Evolutionary conservation across 352 stramenopile genomes (phyloP).

Genomic region (Pythium grandisporangium): DNA sequence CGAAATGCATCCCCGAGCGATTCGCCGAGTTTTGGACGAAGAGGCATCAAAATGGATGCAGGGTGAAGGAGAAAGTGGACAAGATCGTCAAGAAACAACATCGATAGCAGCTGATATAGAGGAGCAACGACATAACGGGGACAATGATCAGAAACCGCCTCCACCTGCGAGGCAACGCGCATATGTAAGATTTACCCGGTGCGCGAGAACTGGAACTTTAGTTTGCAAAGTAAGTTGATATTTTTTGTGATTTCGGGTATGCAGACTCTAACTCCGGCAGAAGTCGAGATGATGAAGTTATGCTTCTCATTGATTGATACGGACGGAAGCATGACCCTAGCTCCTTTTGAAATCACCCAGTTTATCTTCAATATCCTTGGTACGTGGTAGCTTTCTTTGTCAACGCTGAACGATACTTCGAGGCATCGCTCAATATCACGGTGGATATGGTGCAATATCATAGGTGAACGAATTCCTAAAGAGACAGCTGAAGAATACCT

Average conservation of each 20-base stretch:
- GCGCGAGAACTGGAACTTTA: no score
- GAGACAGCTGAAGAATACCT: constrained; percentile 48
- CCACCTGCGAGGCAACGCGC: no score
- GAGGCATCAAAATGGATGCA: constrained; percentile 64
- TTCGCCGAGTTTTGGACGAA: constrained; percentile 49
- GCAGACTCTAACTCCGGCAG: constrained; percentile 39
- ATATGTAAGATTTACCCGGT: no score
- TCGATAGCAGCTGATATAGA: no score
- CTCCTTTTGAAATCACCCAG: constrained; percentile 32
- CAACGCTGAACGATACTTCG: neutral
- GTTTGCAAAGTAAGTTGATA: no score
- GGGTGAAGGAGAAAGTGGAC: constrained; percentile 20
- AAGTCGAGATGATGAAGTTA: constrained; percentile 74
- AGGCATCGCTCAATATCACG: no score
- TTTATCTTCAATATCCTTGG: constrained; percentile 76
- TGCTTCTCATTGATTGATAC: constrained; percentile 79
- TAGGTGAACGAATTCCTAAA: constrained; percentile 48
- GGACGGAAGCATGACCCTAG: constrained; percentile 59
- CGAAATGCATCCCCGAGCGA: constrained; percentile 74
- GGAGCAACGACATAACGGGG: no score
- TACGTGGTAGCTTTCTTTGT: constrained; percentile 8
- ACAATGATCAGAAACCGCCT: no score
- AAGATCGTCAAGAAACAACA: neutral
- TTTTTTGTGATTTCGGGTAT: no score
- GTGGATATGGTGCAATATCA: no score